phyloP scores from a whole-genome alignment of 495 filamentous ascomycete species.

The Talaromyces borbonicus region DNA sequence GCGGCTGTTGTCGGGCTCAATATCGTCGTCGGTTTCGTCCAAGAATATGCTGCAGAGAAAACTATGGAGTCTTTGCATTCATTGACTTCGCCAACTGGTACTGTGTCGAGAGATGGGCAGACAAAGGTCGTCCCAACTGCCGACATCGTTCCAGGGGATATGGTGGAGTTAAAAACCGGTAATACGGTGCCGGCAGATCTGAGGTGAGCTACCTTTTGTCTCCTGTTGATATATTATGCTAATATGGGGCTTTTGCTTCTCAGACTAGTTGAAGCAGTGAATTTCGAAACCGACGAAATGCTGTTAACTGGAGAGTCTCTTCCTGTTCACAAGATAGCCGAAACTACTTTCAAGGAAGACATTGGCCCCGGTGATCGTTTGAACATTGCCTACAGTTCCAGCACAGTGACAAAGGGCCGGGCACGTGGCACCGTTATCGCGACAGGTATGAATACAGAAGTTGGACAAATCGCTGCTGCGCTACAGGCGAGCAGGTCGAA shows the following conservation, averaged over 20 bases:
- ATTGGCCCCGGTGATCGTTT: conserved; percentile 51
- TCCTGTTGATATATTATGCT: background rate
- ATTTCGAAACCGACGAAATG: conserved; percentile 60
- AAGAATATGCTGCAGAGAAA: conserved; percentile 56
- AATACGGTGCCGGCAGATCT: conserved; percentile 67
- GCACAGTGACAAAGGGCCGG: conserved; percentile 74
- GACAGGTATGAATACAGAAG: conserved; percentile 61
- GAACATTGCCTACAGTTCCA: conserved; percentile 75
- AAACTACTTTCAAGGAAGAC: conserved; percentile 62
- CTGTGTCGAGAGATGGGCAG: conserved; percentile 58
- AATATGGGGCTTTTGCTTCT: conserved; percentile 13
- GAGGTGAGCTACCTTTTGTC: conserved; percentile 11
- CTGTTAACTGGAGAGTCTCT: conserved; percentile 66
- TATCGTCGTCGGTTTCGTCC: conserved; percentile 50
- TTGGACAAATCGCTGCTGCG: conserved; percentile 58
- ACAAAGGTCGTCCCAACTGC: conserved; percentile 57
- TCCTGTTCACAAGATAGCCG: conserved; percentile 53
- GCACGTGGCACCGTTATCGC: conserved; percentile 76
- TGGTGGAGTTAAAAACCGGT: conserved; percentile 65
- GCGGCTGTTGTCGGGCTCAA: conserved; percentile 59
- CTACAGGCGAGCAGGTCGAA: conserved; percentile 39
- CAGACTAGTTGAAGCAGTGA: conserved; percentile 41
- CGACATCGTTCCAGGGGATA: conserved; percentile 66
- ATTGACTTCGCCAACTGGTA: conserved; percentile 54
- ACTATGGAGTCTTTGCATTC: conserved; percentile 48